These are phyloP conservation scores for Aspergillus latus DNA, from an alignment of 2,329 filamentous ascomycete species.

Conservation along the genomic window DNA sequence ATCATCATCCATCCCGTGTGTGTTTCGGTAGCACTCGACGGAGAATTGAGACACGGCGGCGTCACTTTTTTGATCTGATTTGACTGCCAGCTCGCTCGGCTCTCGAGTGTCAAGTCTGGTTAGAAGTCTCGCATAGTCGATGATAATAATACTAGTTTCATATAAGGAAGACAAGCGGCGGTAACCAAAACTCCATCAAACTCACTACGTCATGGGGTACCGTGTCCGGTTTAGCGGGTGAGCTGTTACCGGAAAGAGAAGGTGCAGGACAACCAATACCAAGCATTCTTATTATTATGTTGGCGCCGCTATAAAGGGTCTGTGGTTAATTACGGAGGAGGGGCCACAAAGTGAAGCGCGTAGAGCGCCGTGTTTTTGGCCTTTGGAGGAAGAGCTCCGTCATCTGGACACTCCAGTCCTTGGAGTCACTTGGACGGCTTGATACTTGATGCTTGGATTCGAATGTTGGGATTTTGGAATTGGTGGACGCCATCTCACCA, in stretches of 20 bases:
- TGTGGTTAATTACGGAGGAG: neutral
- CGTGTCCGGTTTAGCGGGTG: constrained; percentile 5
- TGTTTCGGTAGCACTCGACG: neutral
- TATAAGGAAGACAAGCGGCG: neutral
- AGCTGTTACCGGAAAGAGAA: constrained; percentile 6
- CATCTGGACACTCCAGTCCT: neutral
- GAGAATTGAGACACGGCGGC: neutral
- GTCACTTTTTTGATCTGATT: too few species aligned
- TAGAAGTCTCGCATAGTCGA: neutral
- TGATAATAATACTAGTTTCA: neutral
- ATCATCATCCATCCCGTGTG: neutral
- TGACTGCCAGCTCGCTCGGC: too few species aligned
- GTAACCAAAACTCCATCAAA: neutral
- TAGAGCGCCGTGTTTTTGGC: constrained; percentile 12
- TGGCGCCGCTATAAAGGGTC: neutral
- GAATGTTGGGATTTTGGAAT: neutral
- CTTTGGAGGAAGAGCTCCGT: neutral
- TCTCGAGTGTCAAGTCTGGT: too few species aligned
- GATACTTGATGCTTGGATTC: too few species aligned
- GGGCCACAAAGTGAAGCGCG: constrained; percentile 4
- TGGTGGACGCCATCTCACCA: neutral
- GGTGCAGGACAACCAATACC: constrained; percentile 15
- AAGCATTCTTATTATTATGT: constrained; percentile 14
- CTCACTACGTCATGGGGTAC: constrained; percentile 18
- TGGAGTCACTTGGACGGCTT: neutral